Evolutionary conservation across 306 rosid species (phyloP), one percentile per base, ranked within the genome.

Genomic region (Cucurbita ficifolia): DNA sequence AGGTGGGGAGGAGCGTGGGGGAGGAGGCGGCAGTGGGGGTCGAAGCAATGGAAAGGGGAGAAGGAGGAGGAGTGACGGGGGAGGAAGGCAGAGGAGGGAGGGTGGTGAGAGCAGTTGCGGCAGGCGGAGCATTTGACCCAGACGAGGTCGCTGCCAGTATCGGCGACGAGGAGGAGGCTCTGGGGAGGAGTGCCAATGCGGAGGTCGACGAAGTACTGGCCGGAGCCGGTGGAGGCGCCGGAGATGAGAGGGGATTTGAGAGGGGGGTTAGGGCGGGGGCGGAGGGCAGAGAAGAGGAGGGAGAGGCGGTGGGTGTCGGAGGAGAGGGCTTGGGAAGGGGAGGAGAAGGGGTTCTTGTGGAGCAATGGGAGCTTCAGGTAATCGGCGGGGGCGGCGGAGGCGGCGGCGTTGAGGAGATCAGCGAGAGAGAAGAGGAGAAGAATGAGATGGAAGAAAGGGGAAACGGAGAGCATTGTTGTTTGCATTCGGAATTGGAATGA

Each of bases 91-190:
- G 95, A 82, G 62, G 86, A 83, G 12, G 82, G 76, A 9, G 21
- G 33, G 57, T 76, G 78, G 11, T 22, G 19, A 22, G 87, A 60
- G 82, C 91, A 87, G 82, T 78, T 75, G 22, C 19, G 42, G 68
- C 90, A 84, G 75, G 92, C 82, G 75, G 95, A 87, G 90, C 95
- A 90, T 7, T 85, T 79, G 14, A 84, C 88, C 97, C 97, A 91
- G 4, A 91, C 78, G 7, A 91, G 90, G 60, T 91, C 97, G 78
- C 89, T 81, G 56, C 90, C 97, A 7, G 96, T 91, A 63, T 91
- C 96, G 38, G 81, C 92, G 46, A 91, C 89, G 16, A 91, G 89
- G 33, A 81, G 83, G 72, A 91, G 88, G 73, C 76, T 78, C 53
- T 91, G 96, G 2, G 92, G 92, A 1, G 97, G 97, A 0, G 88